Percentiles rank a stretch among this genome's conserved stretches.
These are phyloP conservation scores for Neonectria magnoliae DNA, from an alignment of 2,329 filamentous ascomycete species.

Conservation along the genomic window DNA sequence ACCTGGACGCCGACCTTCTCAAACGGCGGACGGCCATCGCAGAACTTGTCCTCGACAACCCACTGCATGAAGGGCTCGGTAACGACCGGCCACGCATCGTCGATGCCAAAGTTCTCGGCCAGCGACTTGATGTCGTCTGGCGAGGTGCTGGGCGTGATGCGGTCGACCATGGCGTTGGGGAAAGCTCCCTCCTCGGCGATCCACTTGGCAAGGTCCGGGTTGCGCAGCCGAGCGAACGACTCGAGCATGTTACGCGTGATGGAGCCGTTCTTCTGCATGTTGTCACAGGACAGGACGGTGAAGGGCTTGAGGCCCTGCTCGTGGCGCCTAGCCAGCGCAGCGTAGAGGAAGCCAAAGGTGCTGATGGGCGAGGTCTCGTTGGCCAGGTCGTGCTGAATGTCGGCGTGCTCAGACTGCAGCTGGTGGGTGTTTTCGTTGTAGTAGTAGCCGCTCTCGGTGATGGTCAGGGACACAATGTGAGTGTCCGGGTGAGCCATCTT, in stretches of 20 bases:
- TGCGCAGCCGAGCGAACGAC: constrained; percentile 58
- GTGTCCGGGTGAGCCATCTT: constrained; percentile 66
- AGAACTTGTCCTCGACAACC: constrained; percentile 64
- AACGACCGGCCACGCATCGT: constrained; percentile 63
- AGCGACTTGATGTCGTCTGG: constrained; percentile 56
- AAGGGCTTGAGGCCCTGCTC: constrained; percentile 60
- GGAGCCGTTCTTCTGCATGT: constrained; percentile 66
- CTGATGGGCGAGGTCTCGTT: constrained; percentile 56
- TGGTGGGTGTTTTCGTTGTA: constrained; percentile 68
- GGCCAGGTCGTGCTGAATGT: constrained; percentile 60
- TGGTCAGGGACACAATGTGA: constrained; percentile 64
- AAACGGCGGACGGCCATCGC: constrained; percentile 60
- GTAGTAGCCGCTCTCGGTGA: constrained; percentile 66
- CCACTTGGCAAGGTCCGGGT: constrained; percentile 60
- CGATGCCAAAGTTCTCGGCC: constrained; percentile 56
- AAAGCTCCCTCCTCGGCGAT: constrained; percentile 59
- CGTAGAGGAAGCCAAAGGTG: constrained; percentile 64
- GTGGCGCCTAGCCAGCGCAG: constrained; percentile 58
- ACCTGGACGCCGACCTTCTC: constrained; percentile 64
- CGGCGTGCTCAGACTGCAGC: constrained; percentile 57
- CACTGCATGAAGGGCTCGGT: constrained; percentile 67
- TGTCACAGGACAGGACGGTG: constrained; percentile 65
- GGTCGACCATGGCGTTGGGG: constrained; percentile 66
- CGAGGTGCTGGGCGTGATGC: constrained; percentile 63
- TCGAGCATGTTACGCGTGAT: constrained; percentile 63